These are phyloP conservation scores for Phytophthora pseudosyringae DNA, from an alignment of 352 stramenopile genomes.

Conservation along the genomic window DNA sequence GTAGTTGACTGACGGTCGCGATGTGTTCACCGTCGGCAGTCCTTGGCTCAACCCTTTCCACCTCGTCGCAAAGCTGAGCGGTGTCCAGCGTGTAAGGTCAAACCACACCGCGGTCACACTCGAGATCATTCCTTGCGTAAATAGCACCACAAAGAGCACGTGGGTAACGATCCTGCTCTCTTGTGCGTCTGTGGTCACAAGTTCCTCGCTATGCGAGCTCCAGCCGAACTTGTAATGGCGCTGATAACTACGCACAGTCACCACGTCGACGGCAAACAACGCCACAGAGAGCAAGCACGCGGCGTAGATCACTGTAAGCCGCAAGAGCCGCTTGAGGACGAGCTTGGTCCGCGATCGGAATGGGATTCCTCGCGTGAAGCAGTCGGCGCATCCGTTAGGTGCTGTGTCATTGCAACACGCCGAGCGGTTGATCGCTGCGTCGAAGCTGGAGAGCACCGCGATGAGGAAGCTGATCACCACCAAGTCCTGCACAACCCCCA, in stretches of 20 bases:
- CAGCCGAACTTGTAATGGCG: conserved; percentile 21
- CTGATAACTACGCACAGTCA: conserved; percentile 28
- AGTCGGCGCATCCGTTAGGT: conserved; percentile 38
- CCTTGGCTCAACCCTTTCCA: conserved; percentile 3
- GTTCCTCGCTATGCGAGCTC: background rate
- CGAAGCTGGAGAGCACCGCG: conserved; percentile 23
- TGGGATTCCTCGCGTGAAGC: conserved; percentile 34
- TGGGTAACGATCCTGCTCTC: conserved; percentile 7
- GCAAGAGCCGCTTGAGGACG: conserved; percentile 28
- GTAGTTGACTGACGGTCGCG: conserved; percentile 28
- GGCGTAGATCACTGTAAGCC: conserved; percentile 14
- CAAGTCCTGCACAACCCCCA: conserved; percentile 35
- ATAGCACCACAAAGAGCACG: conserved; percentile 8
- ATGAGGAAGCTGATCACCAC: conserved; percentile 36
- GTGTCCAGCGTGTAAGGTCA: conserved; percentile 37
- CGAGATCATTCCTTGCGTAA: conserved; percentile 21
- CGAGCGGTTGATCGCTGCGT: conserved; percentile 32
- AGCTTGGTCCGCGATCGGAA: conserved; percentile 27
- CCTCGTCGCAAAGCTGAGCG: conserved; percentile 4
- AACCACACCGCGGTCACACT: conserved; percentile 28
- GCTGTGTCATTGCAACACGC: conserved; percentile 39
- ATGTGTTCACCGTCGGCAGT: conserved; percentile 4
- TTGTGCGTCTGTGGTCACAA: conserved; percentile 1
- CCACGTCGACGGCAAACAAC: conserved; percentile 28
- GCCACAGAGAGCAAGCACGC: conserved; percentile 28